Base-by-base conservation (phyloP, 1,284 basidiomycete genomes). In the Sporisorium exsertum region DNA sequence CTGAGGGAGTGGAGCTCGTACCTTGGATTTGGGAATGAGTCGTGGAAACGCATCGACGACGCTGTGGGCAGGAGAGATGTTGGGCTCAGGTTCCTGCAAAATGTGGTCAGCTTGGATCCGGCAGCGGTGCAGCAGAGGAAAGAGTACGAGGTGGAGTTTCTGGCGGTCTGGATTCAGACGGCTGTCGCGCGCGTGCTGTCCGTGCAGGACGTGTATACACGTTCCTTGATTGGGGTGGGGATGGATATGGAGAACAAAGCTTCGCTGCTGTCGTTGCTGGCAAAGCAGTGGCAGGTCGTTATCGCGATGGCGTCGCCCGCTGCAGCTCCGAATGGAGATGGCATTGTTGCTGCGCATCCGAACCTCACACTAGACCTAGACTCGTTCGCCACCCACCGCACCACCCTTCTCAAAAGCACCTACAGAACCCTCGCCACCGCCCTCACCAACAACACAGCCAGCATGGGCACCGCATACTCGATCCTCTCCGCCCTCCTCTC, bases 71-170 rank as follows among this genome's bases (percentile, higher is more conserved):
- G 89, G 18, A 88, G 89, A 43, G 89, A 92, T 58, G 89, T 94
- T 27, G 90, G 91, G 15, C 82, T 94, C 50, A 88, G 90, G 16
- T 90, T 94, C 82, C 90, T 91, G 87, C 88, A 89, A 51, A 90
- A 88, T 58, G 86, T 94, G 2, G 88, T 93, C 37, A 85, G 87
- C 50, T 86, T 91, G 12, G 91, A 94, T 77, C 90, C 91, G 2
- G 20, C 26, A 5, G 77, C 73, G 4, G 56, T 70, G 18, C 22
- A 29, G 18, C 22, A 29, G 22, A 61, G 33, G 60, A 37, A 46
- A 2, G 72, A 69, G 27, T 67, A 72, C 49, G 68, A 72, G 46
- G 64, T 51, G 27, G 81, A 84, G 37, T 70, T 74, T 33, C 12
- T 81, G 5, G 67, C 65, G 1, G 63, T 83, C 8, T 83, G 81